Conservation (phyloP, 768 basidiomycete genomes). For the Saitozyma sp. region DNA sequence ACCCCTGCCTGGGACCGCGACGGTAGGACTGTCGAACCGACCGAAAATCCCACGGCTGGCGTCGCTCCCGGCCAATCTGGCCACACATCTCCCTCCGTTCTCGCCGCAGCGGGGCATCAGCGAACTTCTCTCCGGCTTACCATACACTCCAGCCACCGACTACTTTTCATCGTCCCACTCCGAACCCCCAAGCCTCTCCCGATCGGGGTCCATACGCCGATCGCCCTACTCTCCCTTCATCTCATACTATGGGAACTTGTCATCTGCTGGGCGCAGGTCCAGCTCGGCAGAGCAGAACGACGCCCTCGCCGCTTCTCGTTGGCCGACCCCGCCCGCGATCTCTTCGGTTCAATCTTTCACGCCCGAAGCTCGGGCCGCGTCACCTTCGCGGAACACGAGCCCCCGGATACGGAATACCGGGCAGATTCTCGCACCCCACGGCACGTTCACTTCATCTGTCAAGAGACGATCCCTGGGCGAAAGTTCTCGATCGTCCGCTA, state of each 20-base stretch:
- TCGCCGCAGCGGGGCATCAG: slow-evolving; percentile 4
- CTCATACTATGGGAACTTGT: slow-evolving; percentile 1
- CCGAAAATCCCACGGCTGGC: too few relatives aligned
- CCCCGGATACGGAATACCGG: slow-evolving; percentile 23
- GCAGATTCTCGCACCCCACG: slow-evolving; percentile 31
- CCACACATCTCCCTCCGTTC: neutral
- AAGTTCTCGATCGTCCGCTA: neutral
- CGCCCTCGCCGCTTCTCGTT: slow-evolving; percentile 1
- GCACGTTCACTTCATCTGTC: slow-evolving; percentile 30
- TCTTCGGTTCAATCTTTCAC: too few relatives aligned
- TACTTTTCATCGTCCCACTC: neutral
- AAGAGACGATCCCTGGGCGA: slow-evolving; percentile 6
- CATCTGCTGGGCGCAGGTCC: slow-evolving; percentile 5
- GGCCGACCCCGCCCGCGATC: too few relatives aligned
- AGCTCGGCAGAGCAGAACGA: neutral
- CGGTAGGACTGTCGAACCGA: too few relatives aligned
- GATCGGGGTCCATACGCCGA: neutral
- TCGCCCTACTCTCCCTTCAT: slow-evolving; percentile 1
- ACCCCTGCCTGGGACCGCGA: too few relatives aligned
- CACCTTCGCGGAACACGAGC: neutral
- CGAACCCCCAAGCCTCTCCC: neutral
- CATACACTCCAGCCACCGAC: neutral
- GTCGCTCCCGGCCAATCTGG: too few relatives aligned
- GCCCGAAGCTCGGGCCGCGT: too few relatives aligned
- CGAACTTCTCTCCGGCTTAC: slow-evolving; percentile 11